Conservation (phyloP, 805 yeast genomes). For the Clavispora phyllophila region DNA sequence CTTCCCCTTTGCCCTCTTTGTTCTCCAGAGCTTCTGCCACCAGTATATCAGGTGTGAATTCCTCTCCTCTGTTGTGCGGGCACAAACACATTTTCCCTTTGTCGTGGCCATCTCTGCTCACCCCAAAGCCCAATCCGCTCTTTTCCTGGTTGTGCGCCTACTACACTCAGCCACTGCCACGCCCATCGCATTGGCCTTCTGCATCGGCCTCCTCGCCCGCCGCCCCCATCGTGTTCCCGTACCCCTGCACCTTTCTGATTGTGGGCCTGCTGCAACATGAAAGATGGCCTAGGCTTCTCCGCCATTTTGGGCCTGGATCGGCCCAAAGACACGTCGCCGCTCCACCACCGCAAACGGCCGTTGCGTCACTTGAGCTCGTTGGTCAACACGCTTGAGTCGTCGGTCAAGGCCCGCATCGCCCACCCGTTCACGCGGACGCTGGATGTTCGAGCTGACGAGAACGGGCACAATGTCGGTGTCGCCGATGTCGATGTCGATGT, state of each 20-base stretch:
- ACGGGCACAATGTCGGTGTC: slow-evolving; percentile 12
- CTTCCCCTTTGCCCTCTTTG: not conserved
- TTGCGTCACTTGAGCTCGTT: slow-evolving; percentile 12
- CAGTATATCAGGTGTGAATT: not conserved
- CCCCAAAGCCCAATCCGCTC: not conserved
- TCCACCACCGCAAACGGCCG: slow-evolving; percentile 5
- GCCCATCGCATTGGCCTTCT: not conserved
- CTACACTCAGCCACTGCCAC: not conserved
- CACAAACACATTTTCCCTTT: not conserved
- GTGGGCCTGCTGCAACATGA: not conserved
- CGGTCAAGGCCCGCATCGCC: not conserved
- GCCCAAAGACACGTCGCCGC: slow-evolving; percentile 2
- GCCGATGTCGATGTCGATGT: too few species aligned
- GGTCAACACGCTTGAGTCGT: slow-evolving; percentile 13
- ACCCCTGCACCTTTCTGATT: too few species aligned
- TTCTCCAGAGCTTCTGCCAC: not conserved
- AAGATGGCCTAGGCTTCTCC: not conserved
- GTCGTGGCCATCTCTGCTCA: not conserved
- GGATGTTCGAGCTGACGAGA: too few species aligned
- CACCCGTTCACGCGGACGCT: not conserved
- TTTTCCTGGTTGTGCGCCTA: not conserved
- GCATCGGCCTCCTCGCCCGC: not conserved
- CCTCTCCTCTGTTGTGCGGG: not conserved
- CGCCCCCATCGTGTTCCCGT: too few species aligned
- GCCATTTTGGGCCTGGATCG: not conserved